phyloP scores from a whole-genome alignment of 345 rosid genomes.

The Eucalyptus sp. region DNA sequence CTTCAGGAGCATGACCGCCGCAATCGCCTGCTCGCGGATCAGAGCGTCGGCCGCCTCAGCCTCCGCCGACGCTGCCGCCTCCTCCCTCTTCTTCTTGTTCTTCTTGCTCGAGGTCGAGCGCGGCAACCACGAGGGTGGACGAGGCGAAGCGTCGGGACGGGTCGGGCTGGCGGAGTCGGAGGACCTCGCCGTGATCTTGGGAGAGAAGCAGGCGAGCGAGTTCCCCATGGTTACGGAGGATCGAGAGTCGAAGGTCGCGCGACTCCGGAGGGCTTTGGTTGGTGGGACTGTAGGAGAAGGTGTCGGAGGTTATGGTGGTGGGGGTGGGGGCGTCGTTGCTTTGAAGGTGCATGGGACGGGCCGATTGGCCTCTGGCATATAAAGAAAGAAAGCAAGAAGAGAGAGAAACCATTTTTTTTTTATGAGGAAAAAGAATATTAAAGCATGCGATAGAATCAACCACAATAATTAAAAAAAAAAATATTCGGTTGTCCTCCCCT shows the following conservation, averaged over 20 bases:
- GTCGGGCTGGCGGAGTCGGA: background rate
- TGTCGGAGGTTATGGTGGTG: background rate
- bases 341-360: background rate
- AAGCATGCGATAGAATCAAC: background rate
- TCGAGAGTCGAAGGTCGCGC: background rate
- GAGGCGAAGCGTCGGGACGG: background rate
- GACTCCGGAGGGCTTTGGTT: background rate
- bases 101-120: background rate
- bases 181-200: background rate
- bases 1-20: slow-evolving; percentile 14
- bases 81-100: background rate
- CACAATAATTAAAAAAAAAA: background rate
- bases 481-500: background rate
- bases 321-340: background rate
- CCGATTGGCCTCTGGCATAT: background rate
- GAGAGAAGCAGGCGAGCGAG: background rate
- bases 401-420: background rate
- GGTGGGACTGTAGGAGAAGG: background rate
- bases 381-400: background rate
- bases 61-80: background rate
- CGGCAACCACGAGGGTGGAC: background rate
- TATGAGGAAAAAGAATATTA: background rate
- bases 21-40: slow-evolving; percentile 10
- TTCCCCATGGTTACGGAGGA: background rate
- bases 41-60: background rate